Evolutionary conservation across 2,329 filamentous ascomycete genomes (phyloP).

Genomic region (Fusarium sp.): DNA sequence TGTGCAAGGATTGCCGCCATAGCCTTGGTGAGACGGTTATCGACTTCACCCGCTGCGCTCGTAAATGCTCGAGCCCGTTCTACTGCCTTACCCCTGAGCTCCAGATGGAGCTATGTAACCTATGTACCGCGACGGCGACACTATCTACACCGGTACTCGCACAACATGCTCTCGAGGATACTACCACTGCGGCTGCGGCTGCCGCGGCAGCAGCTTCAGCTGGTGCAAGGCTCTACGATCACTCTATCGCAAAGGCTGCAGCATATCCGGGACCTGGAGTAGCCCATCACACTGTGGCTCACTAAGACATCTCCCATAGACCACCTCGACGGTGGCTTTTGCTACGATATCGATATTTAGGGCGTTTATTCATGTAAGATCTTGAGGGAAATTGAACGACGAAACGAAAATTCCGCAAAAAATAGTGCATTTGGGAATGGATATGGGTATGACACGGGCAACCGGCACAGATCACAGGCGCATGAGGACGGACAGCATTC

Average conservation of each 20-base stretch:
- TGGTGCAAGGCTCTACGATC: conserved; percentile 25
- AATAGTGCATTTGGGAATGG: conserved; percentile 17
- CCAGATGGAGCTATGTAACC: conserved; percentile 40
- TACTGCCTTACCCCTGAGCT: conserved; percentile 42
- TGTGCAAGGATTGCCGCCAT: conserved; percentile 41
- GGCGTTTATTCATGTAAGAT: conserved; percentile 26
- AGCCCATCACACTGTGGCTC: conserved; percentile 16
- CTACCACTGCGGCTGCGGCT: conserved; percentile 13
- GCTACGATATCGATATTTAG: neutral
- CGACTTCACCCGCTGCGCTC: conserved; percentile 42
- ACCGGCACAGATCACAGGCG: conserved; percentile 20
- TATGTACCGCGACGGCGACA: conserved; percentile 32
- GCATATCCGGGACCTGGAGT: conserved; percentile 25
- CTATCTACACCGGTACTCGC: conserved; percentile 40
- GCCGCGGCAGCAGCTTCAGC: conserved; percentile 16
- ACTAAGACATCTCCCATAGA: conserved; percentile 2
- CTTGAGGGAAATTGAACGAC: conserved; percentile 27
- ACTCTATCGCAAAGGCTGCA: conserved; percentile 27
- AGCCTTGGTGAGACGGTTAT: conserved; percentile 43
- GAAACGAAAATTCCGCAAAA: conserved; percentile 23
- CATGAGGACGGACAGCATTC: conserved; percentile 33
- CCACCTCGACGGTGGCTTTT: neutral
- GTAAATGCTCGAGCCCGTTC: conserved; percentile 43
- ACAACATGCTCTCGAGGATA: conserved; percentile 30
- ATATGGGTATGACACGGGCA: conserved; percentile 16